These are phyloP conservation scores for Candida buenavistaensis DNA, from an alignment of 1,139 yeast species.

Conservation along the genomic window DNA sequence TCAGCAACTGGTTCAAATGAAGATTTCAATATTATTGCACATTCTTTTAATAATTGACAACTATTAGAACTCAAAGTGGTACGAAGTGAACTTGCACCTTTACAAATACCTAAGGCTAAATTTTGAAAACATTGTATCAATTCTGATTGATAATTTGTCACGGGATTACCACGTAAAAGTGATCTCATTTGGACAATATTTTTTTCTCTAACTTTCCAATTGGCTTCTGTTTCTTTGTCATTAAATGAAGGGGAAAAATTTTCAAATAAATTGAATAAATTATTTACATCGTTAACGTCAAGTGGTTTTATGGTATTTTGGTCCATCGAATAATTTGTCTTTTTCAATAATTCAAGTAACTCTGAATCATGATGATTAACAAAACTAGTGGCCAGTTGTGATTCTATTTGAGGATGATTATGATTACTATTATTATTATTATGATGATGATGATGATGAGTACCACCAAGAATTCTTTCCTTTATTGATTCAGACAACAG, in stretches of 20 bases:
- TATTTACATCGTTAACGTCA: slow-evolving; percentile 18
- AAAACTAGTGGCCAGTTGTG: no score
- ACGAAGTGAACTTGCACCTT: slow-evolving; percentile 71
- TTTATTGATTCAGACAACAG: slow-evolving; percentile 1
- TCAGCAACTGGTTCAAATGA: slow-evolving; percentile 67
- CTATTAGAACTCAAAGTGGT: slow-evolving; percentile 80
- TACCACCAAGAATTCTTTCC: not conserved
- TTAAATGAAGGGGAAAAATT: slow-evolving; percentile 44
- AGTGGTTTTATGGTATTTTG: slow-evolving; percentile 20
- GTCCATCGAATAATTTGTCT: slow-evolving; percentile 28
- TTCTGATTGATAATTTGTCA: slow-evolving; percentile 38
- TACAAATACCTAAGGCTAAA: slow-evolving; percentile 62
- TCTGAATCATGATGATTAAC: slow-evolving; percentile 12
- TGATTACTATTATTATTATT: no score
- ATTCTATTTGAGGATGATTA: no score
- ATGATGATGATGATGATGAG: not conserved
- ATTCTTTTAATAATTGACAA: slow-evolving; percentile 77
- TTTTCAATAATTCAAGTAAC: slow-evolving; percentile 17
- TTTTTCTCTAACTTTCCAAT: slow-evolving; percentile 79
- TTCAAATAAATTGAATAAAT: slow-evolving; percentile 18
- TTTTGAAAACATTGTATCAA: slow-evolving; percentile 43
- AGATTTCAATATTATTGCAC: slow-evolving; percentile 49
- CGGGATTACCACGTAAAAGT: slow-evolving; percentile 57
- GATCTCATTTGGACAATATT: slow-evolving; percentile 57
- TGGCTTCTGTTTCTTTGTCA: slow-evolving; percentile 85